phyloP scores from a whole-genome alignment of 148 eudicot genomes.

The Rhododendron vialii region DNA sequence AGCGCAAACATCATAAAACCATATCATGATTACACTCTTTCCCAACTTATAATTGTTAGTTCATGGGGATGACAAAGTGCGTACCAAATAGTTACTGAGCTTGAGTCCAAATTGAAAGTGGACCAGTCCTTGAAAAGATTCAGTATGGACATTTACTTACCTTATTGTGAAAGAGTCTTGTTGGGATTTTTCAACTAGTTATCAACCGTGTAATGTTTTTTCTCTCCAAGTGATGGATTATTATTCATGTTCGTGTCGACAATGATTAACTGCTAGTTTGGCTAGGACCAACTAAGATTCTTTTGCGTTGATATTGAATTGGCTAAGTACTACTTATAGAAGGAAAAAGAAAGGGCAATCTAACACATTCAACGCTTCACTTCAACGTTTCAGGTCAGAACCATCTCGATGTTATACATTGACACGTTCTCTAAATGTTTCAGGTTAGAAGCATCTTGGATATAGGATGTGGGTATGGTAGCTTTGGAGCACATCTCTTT shows the following conservation, averaged over 20 bases:
- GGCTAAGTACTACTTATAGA: background rate
- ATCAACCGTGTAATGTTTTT: background rate
- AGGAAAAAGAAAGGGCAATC: background rate
- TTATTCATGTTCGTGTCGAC: background rate
- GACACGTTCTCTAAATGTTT: background rate
- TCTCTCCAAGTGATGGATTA: background rate
- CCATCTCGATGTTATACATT: constrained; percentile 26
- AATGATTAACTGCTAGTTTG: background rate
- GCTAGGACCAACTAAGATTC: background rate
- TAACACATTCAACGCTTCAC: background rate
- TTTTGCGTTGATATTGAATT: background rate
- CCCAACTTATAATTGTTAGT: background rate
- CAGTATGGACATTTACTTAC: background rate
- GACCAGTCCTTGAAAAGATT: background rate
- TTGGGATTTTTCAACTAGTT: background rate
- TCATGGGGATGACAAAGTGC: background rate
- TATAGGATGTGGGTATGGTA: constrained; percentile 95
- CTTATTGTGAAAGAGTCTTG: background rate
- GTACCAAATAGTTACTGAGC: background rate
- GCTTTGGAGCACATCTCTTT: constrained; percentile 89
- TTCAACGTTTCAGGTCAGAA: constrained; percentile 58
- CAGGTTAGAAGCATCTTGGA: constrained; percentile 89
- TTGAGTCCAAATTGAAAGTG: background rate
- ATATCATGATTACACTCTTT: background rate
- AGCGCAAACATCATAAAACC: background rate